Conservation (phyloP, 768 basidiomycete genomes). For the Crucibulum laeve region DNA sequence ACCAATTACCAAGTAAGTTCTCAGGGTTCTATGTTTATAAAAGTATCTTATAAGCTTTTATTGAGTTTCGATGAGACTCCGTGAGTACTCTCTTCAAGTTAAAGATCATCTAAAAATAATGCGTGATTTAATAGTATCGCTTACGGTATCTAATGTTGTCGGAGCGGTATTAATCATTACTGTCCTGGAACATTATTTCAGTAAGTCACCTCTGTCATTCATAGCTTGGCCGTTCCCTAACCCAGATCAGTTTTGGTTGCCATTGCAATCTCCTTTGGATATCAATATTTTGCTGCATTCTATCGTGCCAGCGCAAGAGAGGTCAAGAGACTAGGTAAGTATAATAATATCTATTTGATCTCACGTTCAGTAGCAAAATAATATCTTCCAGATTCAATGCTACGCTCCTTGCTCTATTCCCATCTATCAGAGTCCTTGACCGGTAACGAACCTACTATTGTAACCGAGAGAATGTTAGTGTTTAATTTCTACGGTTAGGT, state of each 20-base stretch:
- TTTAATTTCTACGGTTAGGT: no score
- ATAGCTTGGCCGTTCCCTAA: not conserved
- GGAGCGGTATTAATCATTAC: slow-evolving; percentile 55
- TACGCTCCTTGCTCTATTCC: slow-evolving; percentile 71
- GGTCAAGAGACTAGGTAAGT: slow-evolving; percentile 47
- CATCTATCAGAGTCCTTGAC: slow-evolving; percentile 77
- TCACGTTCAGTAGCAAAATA: not conserved
- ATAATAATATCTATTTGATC: not conserved
- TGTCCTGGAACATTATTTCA: slow-evolving; percentile 56
- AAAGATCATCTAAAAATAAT: not conserved
- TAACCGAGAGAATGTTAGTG: no score
- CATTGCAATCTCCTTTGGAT: slow-evolving; percentile 50
- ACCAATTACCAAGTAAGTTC: slow-evolving; percentile 48
- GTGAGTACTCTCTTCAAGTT: slow-evolving; percentile 28
- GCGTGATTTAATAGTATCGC: slow-evolving; percentile 28
- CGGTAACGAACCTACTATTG: no score
- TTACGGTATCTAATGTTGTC: slow-evolving; percentile 46
- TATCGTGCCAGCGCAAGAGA: slow-evolving; percentile 72
- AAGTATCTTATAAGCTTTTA: not conserved
- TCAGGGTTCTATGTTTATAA: not conserved
- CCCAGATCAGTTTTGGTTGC: slow-evolving; percentile 46
- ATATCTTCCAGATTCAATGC: slow-evolving; percentile 48
- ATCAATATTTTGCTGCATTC: slow-evolving; percentile 61
- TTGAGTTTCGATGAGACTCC: slow-evolving; percentile 51
- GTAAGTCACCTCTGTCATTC: slow-evolving; percentile 26